Conservation (phyloP, 78 protist species). For the slime mould (Dictyostelium discoideum) region dicty_2.7 NC_007088.5:7650501-7651000, state of each 20-base stretch:
- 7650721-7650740: slow-evolving; percentile 19
- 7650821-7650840: not conserved
- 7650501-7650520: not conserved
- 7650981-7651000: not conserved
- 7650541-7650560: not conserved
- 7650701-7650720: not conserved
- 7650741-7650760: slow-evolving; percentile 31
- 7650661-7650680: slow-evolving; percentile 32
- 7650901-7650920: not conserved
- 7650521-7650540: not conserved
- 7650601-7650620: not conserved
- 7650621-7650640: slow-evolving; percentile 42
- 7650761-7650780: slow-evolving; percentile 9
- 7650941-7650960: slow-evolving; percentile 6
- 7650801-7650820: not conserved
- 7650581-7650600: slow-evolving; percentile 34
- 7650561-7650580: slow-evolving; percentile 1
- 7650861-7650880: slow-evolving; percentile 49
- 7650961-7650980: not conserved
- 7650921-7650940: not conserved
- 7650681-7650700: slow-evolving; percentile 5
- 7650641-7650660: slow-evolving; percentile 55
- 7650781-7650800: slow-evolving; percentile 9
- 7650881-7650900: not conserved
- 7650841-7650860: not conserved